Evolutionary conservation across 2,329 filamentous ascomycete species (phyloP).

Genomic region (Fusarium continuum): DNA sequence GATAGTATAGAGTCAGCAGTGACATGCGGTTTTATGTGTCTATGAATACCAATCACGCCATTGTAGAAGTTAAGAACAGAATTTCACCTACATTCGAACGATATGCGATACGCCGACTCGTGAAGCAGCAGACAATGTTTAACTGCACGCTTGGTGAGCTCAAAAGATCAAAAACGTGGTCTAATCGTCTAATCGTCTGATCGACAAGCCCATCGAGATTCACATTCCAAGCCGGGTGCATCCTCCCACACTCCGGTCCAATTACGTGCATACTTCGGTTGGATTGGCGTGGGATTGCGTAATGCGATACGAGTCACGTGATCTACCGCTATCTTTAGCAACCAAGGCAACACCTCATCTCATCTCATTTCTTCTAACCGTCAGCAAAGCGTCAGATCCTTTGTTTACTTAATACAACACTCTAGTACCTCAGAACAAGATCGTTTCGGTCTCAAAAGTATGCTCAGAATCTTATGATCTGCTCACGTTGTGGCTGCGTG

Average conservation of each 20-base stretch:
- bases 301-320: conserved; percentile 28
- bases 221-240: too few relatives aligned
- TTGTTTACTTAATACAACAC: not conserved
- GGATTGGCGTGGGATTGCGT: conserved; percentile 25
- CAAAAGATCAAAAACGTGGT: too few relatives aligned
- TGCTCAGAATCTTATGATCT: not conserved
- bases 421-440: not conserved
- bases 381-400: not conserved
- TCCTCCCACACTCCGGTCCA: too few relatives aligned
- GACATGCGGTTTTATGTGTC: not conserved
- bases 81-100: too few relatives aligned
- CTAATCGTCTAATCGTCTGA: too few relatives aligned
- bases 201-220: too few relatives aligned
- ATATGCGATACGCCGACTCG: too few relatives aligned
- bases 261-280: too few relatives aligned
- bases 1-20: conserved; percentile 28
- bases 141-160: too few relatives aligned
- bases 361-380: conserved; percentile 1
- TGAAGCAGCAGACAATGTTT: too few relatives aligned
- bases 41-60: not conserved
- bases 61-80: too few relatives aligned
- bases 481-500: not conserved
- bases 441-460: not conserved
- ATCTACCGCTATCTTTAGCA: not conserved
- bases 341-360: conserved; percentile 2